These are phyloP conservation scores for Biscutella auriculata DNA, from an alignment of 441 rosid species.

Conservation along the genomic window DNA sequence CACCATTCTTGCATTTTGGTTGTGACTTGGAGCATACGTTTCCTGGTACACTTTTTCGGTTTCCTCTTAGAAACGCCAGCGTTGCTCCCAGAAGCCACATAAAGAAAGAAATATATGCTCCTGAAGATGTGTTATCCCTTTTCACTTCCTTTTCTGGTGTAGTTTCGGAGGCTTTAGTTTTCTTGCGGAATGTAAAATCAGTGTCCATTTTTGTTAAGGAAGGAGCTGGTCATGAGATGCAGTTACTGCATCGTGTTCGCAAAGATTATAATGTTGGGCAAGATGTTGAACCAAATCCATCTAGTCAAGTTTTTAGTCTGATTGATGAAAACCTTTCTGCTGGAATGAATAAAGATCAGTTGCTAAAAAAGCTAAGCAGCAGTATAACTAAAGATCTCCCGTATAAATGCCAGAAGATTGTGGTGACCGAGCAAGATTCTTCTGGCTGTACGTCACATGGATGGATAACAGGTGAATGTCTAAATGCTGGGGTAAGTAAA, in stretches of 20 bases:
- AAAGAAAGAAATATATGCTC: conserved; percentile 74
- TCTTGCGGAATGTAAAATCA: conserved; percentile 73
- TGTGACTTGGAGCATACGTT: conserved; percentile 79
- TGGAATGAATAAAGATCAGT: conserved; percentile 73
- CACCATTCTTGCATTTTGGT: conserved; percentile 92
- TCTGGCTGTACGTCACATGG: conserved; percentile 57
- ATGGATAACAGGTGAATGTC: conserved; percentile 90
- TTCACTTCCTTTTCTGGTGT: conserved; percentile 70
- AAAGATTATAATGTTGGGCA: conserved; percentile 48
- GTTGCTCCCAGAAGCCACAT: conserved; percentile 80
- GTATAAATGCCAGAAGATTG: conserved; percentile 65
- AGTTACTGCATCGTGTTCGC: conserved; percentile 66
- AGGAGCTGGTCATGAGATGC: conserved; percentile 71
- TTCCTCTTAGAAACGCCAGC: conserved; percentile 76
- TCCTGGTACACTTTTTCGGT: conserved; percentile 95
- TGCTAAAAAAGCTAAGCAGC: conserved; percentile 65
- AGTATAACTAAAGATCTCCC: conserved; percentile 48
- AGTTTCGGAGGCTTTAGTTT: conserved; percentile 77
- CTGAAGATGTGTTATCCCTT: conserved; percentile 84
- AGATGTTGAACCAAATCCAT: conserved; percentile 36
- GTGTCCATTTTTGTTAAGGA: conserved; percentile 78
- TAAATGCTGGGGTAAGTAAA: conserved; percentile 45
- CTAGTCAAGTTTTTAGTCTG: conserved; percentile 47
- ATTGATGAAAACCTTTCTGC: conserved; percentile 43
- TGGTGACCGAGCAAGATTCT: conserved; percentile 68